Evolutionary conservation across 345 rosid species (phyloP).

Genomic region (Mangifera indica): DNA sequence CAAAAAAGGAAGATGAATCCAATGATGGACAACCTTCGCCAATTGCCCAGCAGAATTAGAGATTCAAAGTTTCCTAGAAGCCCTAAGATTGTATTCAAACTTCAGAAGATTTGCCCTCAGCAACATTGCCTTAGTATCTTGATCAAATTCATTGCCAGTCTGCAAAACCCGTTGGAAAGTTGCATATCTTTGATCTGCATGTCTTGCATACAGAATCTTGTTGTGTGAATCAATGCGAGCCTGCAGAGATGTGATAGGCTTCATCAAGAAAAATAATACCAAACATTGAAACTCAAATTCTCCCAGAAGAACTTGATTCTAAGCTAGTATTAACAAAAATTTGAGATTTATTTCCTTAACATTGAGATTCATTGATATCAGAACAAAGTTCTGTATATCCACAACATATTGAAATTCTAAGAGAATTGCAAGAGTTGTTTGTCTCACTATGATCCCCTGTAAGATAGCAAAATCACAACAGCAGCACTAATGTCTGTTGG

Average conservation of each 20-base stretch:
- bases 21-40: slow-evolving; percentile 12
- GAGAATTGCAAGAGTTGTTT: not conserved
- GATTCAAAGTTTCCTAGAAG: slow-evolving; percentile 61
- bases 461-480: not conserved
- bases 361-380: not conserved
- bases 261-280: not conserved
- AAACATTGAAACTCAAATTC: not conserved
- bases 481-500: not conserved
- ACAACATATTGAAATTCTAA: not conserved
- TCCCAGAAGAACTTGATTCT: not conserved
- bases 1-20: slow-evolving; percentile 9
- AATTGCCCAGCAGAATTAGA: not conserved
- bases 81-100: slow-evolving; percentile 65
- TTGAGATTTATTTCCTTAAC: not conserved
- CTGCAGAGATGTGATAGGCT: slow-evolving; percentile 35
- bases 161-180: slow-evolving; percentile 94
- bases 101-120: slow-evolving; percentile 84
- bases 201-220: slow-evolving; percentile 91
- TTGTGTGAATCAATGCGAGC: slow-evolving; percentile 99
- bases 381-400: not conserved
- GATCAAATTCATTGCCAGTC: slow-evolving; percentile 88
- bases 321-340: not conserved
- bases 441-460: not conserved
- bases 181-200: slow-evolving; percentile 94
- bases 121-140: slow-evolving; percentile 85